Evolutionary conservation across 202 grass and related monocot species (phyloP).

Genomic region (Zizania palustris): DNA sequence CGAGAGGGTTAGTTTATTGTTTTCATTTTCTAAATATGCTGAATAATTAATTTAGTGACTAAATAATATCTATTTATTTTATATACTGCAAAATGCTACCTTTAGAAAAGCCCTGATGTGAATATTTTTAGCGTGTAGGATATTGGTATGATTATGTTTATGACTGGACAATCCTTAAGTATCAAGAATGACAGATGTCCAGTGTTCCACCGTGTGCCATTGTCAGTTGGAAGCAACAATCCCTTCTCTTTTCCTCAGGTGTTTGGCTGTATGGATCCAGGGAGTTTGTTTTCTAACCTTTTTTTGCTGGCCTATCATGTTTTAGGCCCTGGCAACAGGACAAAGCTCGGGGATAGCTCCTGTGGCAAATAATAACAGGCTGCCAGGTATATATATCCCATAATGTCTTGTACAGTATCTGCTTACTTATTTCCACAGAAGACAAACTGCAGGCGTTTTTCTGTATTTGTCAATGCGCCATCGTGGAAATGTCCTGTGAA

Average conservation of each 20-base stretch:
- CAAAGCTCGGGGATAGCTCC: constrained; percentile 81
- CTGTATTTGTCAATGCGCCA: neutral
- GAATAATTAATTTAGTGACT: too few species aligned
- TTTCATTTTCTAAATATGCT: too few species aligned
- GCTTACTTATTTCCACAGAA: constrained; percentile 16
- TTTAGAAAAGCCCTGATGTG: too few species aligned
- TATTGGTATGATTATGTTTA: constrained; percentile 99
- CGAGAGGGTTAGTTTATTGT: too few species aligned
- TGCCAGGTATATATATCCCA: constrained; percentile 52
- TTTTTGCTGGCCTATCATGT: constrained; percentile 34
- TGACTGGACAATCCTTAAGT: constrained; percentile 98
- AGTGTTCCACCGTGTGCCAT: constrained; percentile 64
- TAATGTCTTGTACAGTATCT: constrained; percentile 11
- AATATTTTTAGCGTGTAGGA: constrained; percentile 47
- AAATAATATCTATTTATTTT: too few species aligned
- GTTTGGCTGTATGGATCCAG: neutral
- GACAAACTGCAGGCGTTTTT: neutral
- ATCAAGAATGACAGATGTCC: constrained; percentile 86
- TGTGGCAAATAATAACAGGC: constrained; percentile 59
- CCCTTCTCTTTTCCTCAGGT: constrained; percentile 25
- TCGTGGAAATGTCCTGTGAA: constrained; percentile 2
- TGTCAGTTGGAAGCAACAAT: constrained; percentile 56
- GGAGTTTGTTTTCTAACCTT: constrained; percentile 20
- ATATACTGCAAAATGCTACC: too few species aligned
- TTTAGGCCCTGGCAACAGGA: constrained; percentile 60